Evolutionary conservation across 805 yeast genomes (phyloP).

Genomic region (Sugiyamaella qingdaonensis): DNA sequence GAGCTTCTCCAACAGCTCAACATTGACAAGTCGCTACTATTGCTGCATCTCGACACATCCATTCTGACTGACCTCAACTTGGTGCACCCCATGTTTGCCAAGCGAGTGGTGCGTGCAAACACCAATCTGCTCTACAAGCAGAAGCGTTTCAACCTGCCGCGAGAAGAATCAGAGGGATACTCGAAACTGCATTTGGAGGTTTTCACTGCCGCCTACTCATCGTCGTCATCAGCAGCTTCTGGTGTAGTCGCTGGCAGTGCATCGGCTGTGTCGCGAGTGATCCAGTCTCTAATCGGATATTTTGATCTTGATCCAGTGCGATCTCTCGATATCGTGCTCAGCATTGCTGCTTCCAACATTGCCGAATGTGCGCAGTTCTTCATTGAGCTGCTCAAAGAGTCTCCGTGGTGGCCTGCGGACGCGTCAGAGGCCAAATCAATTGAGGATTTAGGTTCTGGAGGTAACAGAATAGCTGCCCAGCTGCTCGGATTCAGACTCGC

Average conservation of each 20-base stretch:
- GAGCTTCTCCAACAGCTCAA: conserved; percentile 12
- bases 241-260: conserved; percentile 21
- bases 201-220: conserved; percentile 38
- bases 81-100: conserved; percentile 33
- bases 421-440: conserved; percentile 25
- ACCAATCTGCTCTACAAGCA: conserved; percentile 44
- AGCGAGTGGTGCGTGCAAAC: conserved; percentile 39
- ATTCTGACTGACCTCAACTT: conserved; percentile 24
- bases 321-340: conserved; percentile 59
- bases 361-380: conserved; percentile 44
- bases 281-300: conserved; percentile 64
- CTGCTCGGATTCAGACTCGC: conserved; percentile 47
- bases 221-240: conserved; percentile 26
- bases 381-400: conserved; percentile 45
- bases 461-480: conserved; percentile 52
- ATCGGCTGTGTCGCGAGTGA: conserved; percentile 41
- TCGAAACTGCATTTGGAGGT: conserved; percentile 56
- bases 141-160: conserved; percentile 59
- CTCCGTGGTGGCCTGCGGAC: conserved; percentile 67
- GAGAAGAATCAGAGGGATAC: conserved; percentile 78
- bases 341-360: conserved; percentile 45
- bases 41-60: conserved; percentile 27
- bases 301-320: conserved; percentile 70
- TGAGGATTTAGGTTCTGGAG: conserved; percentile 43
- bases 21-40: conserved; percentile 22